Percentiles rank a stretch among this genome's conserved stretches.
These are phyloP conservation scores for Pyronema domesticum DNA, from an alignment of 495 filamentous ascomycete species.

Conservation along the genomic window DNA sequence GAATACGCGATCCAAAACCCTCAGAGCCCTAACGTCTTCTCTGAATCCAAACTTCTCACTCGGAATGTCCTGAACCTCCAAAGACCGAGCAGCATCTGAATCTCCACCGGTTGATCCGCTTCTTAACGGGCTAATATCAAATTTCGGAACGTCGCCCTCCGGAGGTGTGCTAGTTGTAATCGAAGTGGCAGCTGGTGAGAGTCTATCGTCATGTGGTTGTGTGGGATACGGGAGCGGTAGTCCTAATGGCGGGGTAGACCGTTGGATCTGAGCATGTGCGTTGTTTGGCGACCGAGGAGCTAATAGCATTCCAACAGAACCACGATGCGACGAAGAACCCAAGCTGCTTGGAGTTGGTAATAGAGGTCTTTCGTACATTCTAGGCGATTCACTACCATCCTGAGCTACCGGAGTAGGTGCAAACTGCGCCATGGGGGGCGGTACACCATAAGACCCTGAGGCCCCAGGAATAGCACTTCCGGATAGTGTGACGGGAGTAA, in stretches of 20 bases:
- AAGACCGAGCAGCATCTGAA: constrained; percentile 25
- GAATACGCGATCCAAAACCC: constrained; percentile 40
- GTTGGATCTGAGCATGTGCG: constrained; percentile 7
- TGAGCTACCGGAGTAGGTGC: background rate
- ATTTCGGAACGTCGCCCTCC: constrained; percentile 11
- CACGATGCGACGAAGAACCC: constrained; percentile 12
- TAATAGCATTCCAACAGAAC: constrained; percentile 19
- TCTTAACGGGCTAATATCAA: constrained; percentile 21
- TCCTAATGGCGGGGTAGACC: constrained; percentile 13
- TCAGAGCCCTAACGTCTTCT: constrained; percentile 48
- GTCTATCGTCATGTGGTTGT: constrained; percentile 28
- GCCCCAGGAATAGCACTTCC: constrained; percentile 16
- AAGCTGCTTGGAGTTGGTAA: constrained; percentile 11
- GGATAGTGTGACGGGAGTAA: constrained; percentile 13
- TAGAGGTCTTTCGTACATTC: constrained; percentile 21
- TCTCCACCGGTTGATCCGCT: constrained; percentile 19
- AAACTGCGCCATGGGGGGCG: constrained; percentile 6
- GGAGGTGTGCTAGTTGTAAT: constrained; percentile 21
- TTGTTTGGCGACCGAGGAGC: constrained; percentile 18
- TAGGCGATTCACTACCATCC: constrained; percentile 13
- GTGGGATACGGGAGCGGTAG: constrained; percentile 4
- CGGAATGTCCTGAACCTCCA: constrained; percentile 44
- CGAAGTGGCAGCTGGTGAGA: constrained; percentile 28
- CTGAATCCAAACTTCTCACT: constrained; percentile 45
- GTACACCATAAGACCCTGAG: constrained; percentile 20